Evolutionary conservation across 164 flowering plant species (phyloP).

Genomic region (Santalum album): DNA sequence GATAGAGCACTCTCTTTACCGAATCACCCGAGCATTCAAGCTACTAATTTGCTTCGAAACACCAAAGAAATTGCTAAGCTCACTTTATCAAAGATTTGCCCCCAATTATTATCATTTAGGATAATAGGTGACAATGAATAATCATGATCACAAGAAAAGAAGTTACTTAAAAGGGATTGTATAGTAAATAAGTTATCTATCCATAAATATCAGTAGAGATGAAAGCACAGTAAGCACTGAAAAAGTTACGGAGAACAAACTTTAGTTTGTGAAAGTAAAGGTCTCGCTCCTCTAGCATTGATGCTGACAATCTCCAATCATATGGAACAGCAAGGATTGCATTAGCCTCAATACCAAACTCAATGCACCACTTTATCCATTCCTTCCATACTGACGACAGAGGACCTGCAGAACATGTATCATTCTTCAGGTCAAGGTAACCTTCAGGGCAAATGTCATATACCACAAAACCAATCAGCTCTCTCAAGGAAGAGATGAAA

Average conservation of each 20-base stretch:
- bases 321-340: conserved; percentile 92
- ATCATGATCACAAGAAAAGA: no score
- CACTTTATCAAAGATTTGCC: no score
- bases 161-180: no score
- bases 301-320: conserved; percentile 97
- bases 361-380: conserved; percentile 98
- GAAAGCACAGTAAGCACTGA: no score
- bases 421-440: background rate
- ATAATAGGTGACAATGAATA: no score
- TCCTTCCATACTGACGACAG: conserved; percentile 99
- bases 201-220: no score
- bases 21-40: no score
- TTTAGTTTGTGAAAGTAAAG: conserved; percentile 96
- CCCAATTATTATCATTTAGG: no score
- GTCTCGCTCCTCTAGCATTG: conserved; percentile 95
- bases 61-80: no score
- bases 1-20: no score
- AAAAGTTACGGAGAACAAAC: conserved; percentile 34
- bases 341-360: conserved; percentile 94
- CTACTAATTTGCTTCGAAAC: no score
- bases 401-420: conserved; percentile 50
- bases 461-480: background rate
- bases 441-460: background rate
- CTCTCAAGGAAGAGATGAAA: background rate
- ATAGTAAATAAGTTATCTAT: no score